A percentile compares a stretch with the other conserved stretches of the same genome.
Evolutionary conservation across 805 yeast species (phyloP).

Genomic region (Candida nanaspora): DNA sequence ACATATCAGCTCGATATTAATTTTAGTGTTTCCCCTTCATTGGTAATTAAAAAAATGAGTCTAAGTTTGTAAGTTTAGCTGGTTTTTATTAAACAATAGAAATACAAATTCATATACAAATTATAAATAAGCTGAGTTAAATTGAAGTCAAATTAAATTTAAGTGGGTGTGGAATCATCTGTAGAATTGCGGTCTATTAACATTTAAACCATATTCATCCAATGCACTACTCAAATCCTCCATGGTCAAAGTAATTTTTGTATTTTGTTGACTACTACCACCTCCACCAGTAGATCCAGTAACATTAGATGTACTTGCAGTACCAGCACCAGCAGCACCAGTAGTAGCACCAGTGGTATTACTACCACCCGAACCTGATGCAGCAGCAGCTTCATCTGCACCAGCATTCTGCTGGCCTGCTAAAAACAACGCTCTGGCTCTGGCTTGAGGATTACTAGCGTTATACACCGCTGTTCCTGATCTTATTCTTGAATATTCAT

Average conservation of each 20-base stretch:
- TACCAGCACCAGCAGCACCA: constrained; percentile 15
- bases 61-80: no score
- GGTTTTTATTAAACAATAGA: no score
- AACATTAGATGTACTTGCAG: constrained; percentile 17
- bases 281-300: constrained; percentile 9
- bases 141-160: not conserved
- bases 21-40: no score
- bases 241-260: constrained; percentile 80
- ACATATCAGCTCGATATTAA: no score
- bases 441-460: constrained; percentile 76
- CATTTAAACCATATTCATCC: constrained; percentile 76
- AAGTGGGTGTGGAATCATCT: constrained; percentile 43
- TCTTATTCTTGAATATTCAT: constrained; percentile 88
- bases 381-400: constrained; percentile 18
- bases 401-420: constrained; percentile 51
- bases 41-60: no score
- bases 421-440: constrained; percentile 67
- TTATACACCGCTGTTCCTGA: constrained; percentile 83
- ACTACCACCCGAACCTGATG: constrained; percentile 25
- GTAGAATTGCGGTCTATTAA: constrained; percentile 89
- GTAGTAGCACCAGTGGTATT: constrained; percentile 11
- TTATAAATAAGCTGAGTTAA: no score
- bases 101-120: no score
- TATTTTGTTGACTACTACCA: constrained; percentile 16
- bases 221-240: constrained; percentile 90